Percentiles rank a stretch among this genome's conserved stretches.
Evolutionary conservation across 2,329 filamentous ascomycete genomes (phyloP).

Genomic region (Microcyclospora tardicrescens): DNA sequence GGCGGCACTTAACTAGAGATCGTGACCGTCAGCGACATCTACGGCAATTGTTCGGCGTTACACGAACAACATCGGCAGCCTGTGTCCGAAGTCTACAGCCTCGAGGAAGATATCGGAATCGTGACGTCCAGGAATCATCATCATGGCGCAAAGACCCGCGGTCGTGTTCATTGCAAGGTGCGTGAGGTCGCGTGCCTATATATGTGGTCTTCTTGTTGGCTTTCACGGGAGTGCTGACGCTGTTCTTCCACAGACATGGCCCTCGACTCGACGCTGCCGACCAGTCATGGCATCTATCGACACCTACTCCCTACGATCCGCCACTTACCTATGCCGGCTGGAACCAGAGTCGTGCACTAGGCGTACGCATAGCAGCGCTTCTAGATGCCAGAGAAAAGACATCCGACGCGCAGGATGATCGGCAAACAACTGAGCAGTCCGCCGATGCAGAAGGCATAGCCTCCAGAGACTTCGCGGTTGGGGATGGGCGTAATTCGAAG

Average conservation of each 20-base stretch:
- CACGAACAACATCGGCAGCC: too few species aligned
- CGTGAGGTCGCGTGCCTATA: slow-evolving; percentile 5
- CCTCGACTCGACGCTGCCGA: slow-evolving; percentile 88
- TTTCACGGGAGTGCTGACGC: background rate
- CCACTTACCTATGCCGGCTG: slow-evolving; percentile 91
- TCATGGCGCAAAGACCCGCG: slow-evolving; percentile 33
- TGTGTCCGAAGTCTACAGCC: too few species aligned
- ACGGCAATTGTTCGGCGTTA: too few species aligned
- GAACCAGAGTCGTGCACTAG: slow-evolving; percentile 71
- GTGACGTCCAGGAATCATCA: background rate
- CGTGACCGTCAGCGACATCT: too few species aligned
- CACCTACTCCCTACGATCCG: slow-evolving; percentile 87
- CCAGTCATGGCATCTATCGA: slow-evolving; percentile 87
- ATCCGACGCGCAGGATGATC: slow-evolving; percentile 28
- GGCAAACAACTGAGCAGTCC: slow-evolving; percentile 6
- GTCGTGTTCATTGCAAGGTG: slow-evolving; percentile 40
- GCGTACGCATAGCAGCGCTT: slow-evolving; percentile 69
- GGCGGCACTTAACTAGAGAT: too few species aligned
- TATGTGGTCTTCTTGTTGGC: slow-evolving; percentile 5
- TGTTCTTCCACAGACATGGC: slow-evolving; percentile 52
- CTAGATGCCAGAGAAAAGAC: slow-evolving; percentile 36
- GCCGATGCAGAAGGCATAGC: slow-evolving; percentile 7
- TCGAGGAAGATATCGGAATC: too few species aligned
- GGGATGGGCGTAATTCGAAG: background rate
- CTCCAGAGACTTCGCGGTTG: slow-evolving; percentile 9